Percentiles rank a stretch among this genome's conserved stretches.
phyloP scores from a whole-genome alignment of 2,329 filamentous ascomycete genomes.

The Pseudopithomyces chartarum region DNA sequence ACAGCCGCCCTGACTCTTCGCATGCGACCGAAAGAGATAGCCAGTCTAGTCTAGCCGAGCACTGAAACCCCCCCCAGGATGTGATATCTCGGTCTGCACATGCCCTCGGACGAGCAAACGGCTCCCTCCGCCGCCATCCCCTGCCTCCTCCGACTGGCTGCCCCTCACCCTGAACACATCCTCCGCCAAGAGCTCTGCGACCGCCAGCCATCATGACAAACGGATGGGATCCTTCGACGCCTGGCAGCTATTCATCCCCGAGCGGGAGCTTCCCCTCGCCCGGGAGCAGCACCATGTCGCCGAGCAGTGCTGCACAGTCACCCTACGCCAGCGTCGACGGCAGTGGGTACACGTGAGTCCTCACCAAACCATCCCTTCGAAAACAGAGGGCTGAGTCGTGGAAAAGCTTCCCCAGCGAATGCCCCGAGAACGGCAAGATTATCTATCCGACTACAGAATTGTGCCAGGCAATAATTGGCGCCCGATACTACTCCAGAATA shows the following conservation, averaged over 20 bases:
- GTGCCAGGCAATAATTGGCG: neutral
- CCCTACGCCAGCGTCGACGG: constrained; percentile 1
- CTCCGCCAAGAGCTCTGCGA: neutral
- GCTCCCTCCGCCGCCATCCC: neutral
- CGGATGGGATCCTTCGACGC: neutral
- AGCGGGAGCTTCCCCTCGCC: neutral
- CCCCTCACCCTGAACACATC: neutral
- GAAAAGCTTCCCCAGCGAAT: neutral
- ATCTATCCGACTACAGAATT: constrained; percentile 16
- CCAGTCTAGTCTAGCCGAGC: neutral
- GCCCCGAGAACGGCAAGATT: constrained; percentile 13
- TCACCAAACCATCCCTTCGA: neutral
- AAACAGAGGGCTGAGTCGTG: neutral
- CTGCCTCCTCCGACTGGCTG: neutral
- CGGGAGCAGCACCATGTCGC: neutral
- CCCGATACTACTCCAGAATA: constrained; percentile 1
- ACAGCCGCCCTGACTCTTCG: neutral
- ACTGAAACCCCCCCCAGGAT: neutral
- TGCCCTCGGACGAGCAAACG: neutral
- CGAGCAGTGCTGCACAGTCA: neutral
- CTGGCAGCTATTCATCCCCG: constrained; percentile 1
- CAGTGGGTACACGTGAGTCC: constrained; percentile 1
- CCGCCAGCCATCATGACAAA: neutral
- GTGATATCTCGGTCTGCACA: neutral
- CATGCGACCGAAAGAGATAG: neutral